These are phyloP conservation scores for Leccinum insolens DNA, from an alignment of 1,284 basidiomycete species.

Conservation along the genomic window DNA sequence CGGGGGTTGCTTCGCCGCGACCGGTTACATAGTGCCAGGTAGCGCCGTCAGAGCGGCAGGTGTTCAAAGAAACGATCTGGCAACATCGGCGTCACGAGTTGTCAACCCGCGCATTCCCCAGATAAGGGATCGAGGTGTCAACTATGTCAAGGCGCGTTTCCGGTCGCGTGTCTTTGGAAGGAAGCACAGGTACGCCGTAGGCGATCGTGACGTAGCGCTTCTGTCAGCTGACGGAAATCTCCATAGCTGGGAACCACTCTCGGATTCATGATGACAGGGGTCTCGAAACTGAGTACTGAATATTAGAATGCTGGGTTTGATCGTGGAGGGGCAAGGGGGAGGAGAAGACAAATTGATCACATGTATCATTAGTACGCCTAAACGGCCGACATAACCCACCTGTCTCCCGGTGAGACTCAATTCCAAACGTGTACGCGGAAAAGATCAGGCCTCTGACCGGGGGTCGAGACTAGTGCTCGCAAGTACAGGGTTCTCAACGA, in stretches of 20 bases:
- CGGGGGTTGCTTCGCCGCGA: constrained; percentile 11
- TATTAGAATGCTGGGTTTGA: not conserved
- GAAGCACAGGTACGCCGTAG: not conserved
- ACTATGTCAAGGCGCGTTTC: not conserved
- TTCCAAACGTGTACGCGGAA: not conserved
- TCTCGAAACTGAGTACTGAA: too few relatives aligned
- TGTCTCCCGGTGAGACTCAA: not conserved
- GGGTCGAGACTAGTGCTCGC: too few relatives aligned
- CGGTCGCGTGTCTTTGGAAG: not conserved
- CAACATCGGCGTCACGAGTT: not conserved
- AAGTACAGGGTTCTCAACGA: too few relatives aligned
- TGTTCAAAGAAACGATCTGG: not conserved
- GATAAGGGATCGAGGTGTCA: not conserved
- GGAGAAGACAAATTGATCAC: not conserved
- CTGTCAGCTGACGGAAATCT: not conserved
- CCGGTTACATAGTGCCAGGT: not conserved
- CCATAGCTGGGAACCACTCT: not conserved
- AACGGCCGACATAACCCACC: not conserved
- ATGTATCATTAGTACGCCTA: not conserved
- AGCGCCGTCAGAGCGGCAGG: not conserved
- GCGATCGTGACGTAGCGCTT: not conserved
- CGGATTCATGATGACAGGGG: not conserved
- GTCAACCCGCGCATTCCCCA: not conserved
- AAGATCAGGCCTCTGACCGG: not conserved
- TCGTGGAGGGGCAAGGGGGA: not conserved